Conservation (phyloP, 2,329 filamentous ascomycete species). For the Emmonsiellopsis sp. region DNA sequence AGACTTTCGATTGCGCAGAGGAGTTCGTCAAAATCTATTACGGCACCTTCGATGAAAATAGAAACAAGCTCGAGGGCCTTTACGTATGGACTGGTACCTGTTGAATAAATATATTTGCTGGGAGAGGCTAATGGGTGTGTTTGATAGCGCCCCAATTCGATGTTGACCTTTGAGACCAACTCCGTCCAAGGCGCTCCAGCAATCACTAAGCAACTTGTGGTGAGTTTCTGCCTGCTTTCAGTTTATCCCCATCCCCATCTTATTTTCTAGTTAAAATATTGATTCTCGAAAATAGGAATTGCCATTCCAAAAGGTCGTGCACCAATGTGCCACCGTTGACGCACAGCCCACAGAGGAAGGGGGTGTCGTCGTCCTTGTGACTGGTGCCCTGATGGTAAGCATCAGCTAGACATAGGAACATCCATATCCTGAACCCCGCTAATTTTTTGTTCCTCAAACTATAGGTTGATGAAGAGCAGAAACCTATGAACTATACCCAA, state of each 20-base stretch:
- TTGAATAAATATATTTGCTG: not conserved
- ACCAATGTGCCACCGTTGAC: conserved; percentile 69
- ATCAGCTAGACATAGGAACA: not conserved
- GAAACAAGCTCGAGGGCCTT: conserved; percentile 56
- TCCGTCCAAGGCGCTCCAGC: conserved; percentile 53
- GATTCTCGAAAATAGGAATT: conserved; percentile 48
- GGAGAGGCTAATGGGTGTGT: not conserved
- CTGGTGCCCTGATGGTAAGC: conserved; percentile 72
- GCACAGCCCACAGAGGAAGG: conserved; percentile 66
- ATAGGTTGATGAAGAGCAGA: conserved; percentile 76
- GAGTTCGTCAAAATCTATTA: conserved; percentile 91
- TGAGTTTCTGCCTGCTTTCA: too few relatives aligned
- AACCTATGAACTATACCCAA: conserved; percentile 86
- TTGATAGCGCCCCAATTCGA: conserved; percentile 65
- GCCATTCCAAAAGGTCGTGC: conserved; percentile 72
- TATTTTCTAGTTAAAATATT: not conserved
- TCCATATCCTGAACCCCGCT: not conserved
- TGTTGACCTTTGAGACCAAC: conserved; percentile 82
- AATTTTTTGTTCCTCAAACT: not conserved
- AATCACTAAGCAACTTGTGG: conserved; percentile 75
- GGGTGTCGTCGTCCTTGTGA: conserved; percentile 78
- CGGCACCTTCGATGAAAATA: conserved; percentile 70
- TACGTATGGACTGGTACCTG: conserved; percentile 53
- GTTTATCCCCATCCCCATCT: too few relatives aligned
- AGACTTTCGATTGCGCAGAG: conserved; percentile 57